phyloP scores from a whole-genome alignment of 2,329 filamentous ascomycete species.

The Exophiala spinifera region DNA sequence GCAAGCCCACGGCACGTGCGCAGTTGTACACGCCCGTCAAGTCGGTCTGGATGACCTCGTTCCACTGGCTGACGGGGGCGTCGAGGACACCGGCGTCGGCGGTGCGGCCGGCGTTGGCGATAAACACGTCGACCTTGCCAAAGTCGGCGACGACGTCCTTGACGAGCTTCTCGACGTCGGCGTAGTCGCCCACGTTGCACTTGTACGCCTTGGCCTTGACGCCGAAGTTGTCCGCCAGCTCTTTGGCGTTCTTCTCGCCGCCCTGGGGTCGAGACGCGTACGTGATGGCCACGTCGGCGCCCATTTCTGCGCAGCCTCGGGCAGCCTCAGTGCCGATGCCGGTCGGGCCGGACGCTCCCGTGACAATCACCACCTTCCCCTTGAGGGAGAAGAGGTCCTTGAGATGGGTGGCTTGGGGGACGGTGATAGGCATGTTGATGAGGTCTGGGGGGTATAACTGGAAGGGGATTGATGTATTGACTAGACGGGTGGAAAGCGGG shows the following conservation, averaged over 20 bases:
- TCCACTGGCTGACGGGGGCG: slow-evolving; percentile 66
- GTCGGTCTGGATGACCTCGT: slow-evolving; percentile 80
- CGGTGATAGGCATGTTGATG: slow-evolving; percentile 27
- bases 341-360: slow-evolving; percentile 47
- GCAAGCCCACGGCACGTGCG: slow-evolving; percentile 79
- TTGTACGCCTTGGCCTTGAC: slow-evolving; percentile 68
- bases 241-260: slow-evolving; percentile 64
- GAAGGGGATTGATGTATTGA: too few species aligned
- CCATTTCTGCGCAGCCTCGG: slow-evolving; percentile 62
- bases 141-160: slow-evolving; percentile 65
- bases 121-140: slow-evolving; percentile 64
- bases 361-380: slow-evolving; percentile 48
- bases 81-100: slow-evolving; percentile 67
- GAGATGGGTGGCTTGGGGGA: slow-evolving; percentile 29
- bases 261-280: slow-evolving; percentile 61
- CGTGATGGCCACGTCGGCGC: slow-evolving; percentile 64
- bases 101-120: slow-evolving; percentile 69
- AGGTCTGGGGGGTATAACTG: too few species aligned
- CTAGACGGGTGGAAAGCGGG: not conserved
- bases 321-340: slow-evolving; percentile 68
- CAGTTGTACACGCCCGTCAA: slow-evolving; percentile 83
- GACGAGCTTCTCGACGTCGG: slow-evolving; percentile 56
- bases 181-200: slow-evolving; percentile 58
- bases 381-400: slow-evolving; percentile 48
- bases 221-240: slow-evolving; percentile 58